These are phyloP conservation scores for Penicillium egyptiacum DNA, from an alignment of 495 filamentous ascomycete genomes.

Conservation along the genomic window DNA sequence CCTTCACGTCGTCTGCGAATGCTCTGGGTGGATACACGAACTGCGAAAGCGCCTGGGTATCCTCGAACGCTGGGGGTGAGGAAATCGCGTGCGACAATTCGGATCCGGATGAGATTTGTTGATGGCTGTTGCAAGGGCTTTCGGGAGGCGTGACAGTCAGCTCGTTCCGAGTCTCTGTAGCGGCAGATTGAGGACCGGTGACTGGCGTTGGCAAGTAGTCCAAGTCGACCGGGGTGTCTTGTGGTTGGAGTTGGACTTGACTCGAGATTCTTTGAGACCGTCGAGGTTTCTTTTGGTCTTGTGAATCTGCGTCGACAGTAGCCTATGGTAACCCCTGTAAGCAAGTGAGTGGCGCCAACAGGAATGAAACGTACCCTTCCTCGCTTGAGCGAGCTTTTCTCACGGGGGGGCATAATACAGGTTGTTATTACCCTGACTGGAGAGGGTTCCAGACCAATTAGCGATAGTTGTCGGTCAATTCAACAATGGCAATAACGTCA, in stretches of 20 bases:
- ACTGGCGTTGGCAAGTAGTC: constrained; percentile 80
- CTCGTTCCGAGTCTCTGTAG: constrained; percentile 65
- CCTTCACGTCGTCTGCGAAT: constrained; percentile 76
- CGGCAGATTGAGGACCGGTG: constrained; percentile 65
- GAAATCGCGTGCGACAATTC: constrained; percentile 66
- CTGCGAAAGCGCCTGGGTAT: constrained; percentile 73
- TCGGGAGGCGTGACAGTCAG: constrained; percentile 70
- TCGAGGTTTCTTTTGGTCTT: constrained; percentile 52
- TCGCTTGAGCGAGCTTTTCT: constrained; percentile 57
- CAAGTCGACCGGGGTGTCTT: constrained; percentile 60
- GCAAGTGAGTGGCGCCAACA: constrained; percentile 8
- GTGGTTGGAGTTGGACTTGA: constrained; percentile 51
- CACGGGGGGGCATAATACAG: constrained; percentile 48
- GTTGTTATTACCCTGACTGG: constrained; percentile 10
- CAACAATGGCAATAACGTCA: background rate
- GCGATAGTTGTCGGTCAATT: constrained; percentile 6
- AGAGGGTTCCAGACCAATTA: constrained; percentile 24
- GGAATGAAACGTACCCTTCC: constrained; percentile 38
- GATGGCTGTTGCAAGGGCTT: constrained; percentile 56
- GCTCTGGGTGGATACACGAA: constrained; percentile 72
- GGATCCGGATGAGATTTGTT: constrained; percentile 52
- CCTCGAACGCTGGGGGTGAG: constrained; percentile 53
- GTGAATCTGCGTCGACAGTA: constrained; percentile 39
- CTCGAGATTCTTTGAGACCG: constrained; percentile 53
- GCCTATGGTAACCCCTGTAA: constrained; percentile 30